phyloP scores from a whole-genome alignment of 2,329 filamentous ascomycete genomes.

The Plenodomus tracheiphilus region DNA sequence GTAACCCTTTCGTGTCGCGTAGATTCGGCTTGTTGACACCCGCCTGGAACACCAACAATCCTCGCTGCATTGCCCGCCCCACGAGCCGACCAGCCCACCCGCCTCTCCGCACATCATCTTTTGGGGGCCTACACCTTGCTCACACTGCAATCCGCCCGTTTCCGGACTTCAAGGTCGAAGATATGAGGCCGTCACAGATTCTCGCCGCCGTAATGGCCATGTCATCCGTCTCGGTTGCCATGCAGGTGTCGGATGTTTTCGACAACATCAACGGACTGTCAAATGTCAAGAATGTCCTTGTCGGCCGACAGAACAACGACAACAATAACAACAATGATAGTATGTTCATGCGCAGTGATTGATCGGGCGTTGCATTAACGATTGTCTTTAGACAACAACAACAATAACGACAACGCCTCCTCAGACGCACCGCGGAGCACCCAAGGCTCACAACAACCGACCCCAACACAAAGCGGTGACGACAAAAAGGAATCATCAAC shows the following conservation, averaged over 20 bases:
- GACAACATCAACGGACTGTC: conserved; percentile 34
- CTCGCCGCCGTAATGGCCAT: conserved; percentile 43
- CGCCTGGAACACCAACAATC: conserved; percentile 20
- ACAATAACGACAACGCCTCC: conserved; percentile 12
- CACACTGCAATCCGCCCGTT: neutral
- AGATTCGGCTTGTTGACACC: conserved; percentile 31
- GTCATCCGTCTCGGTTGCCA: conserved; percentile 41
- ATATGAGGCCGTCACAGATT: conserved; percentile 45
- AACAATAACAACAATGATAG: conserved; percentile 14
- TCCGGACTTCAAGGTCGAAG: conserved; percentile 5
- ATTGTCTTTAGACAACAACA: conserved; percentile 2
- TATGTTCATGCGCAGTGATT: conserved; percentile 6
- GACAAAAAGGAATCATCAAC: conserved; percentile 18
- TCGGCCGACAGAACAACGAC: conserved; percentile 31
- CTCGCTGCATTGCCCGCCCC: conserved; percentile 26
- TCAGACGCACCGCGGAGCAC: conserved; percentile 19
- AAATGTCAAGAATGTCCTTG: conserved; percentile 32
- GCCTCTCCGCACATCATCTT: conserved; percentile 13
- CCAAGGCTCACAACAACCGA: conserved; percentile 9
- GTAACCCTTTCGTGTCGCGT: conserved; percentile 19
- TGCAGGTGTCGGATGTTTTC: conserved; percentile 31
- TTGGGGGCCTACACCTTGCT: neutral
- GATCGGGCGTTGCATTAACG: neutral
- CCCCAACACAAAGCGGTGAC: conserved; percentile 14
- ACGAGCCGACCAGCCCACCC: conserved; percentile 17